Percentiles rank a stretch among this genome's conserved stretches.
Conservation (phyloP, 202 grass and related monocot species). For the Zizania palustris region DNA sequence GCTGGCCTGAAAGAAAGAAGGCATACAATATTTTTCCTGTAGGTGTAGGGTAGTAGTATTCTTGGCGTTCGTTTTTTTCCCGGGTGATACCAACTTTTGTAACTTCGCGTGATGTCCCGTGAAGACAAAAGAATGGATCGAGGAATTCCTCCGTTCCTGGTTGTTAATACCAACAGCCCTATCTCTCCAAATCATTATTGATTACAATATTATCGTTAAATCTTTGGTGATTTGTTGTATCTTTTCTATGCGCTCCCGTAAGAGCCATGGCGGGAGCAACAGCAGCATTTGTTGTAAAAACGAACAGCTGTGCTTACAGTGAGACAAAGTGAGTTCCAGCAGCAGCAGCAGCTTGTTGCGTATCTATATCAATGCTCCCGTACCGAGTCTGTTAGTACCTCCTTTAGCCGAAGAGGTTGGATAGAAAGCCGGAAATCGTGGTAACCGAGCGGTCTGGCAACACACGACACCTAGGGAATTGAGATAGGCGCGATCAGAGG, state of each 20-base stretch:
- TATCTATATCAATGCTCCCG: no score
- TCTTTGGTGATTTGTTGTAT: neutral
- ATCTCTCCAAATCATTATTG: neutral
- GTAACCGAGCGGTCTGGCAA: no score
- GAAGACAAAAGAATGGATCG: neutral
- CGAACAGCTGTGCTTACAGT: no score
- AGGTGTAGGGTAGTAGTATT: slow-evolving; percentile 28
- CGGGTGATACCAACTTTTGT: slow-evolving; percentile 24
- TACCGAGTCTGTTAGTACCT: no score
- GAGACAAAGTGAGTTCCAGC: no score
- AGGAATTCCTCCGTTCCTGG: slow-evolving; percentile 5
- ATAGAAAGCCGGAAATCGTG: no score
- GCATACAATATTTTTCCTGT: slow-evolving; percentile 11
- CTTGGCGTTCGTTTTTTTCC: slow-evolving; percentile 1
- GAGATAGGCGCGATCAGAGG: no score
- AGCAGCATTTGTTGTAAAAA: neutral
- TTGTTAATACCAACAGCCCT: neutral
- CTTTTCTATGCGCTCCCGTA: neutral
- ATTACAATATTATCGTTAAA: neutral
- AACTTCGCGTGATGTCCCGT: slow-evolving; percentile 15
- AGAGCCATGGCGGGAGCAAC: neutral
- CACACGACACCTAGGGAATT: neutral
- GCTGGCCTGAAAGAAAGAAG: slow-evolving; percentile 32
- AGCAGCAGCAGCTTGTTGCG: no score
- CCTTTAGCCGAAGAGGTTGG: no score